phyloP scores from a whole-genome alignment of 2,329 filamentous ascomycete genomes.

The Hypoxylon sp. region DNA sequence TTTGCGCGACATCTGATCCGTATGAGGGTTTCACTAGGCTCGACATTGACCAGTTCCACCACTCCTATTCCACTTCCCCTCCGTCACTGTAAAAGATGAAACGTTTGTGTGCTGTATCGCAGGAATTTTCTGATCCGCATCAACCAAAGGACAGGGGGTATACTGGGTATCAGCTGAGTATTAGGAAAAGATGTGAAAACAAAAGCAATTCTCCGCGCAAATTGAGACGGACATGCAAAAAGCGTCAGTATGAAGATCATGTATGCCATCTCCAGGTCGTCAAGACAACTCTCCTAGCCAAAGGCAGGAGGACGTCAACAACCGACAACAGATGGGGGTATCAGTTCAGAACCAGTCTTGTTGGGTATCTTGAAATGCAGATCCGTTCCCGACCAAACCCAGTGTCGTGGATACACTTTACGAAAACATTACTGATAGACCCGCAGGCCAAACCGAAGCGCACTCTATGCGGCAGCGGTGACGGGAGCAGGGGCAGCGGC shows the following conservation, averaged over 20 bases:
- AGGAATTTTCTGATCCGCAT: slow-evolving; percentile 48
- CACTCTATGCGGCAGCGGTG: slow-evolving; percentile 55
- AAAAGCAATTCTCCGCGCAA: slow-evolving; percentile 51
- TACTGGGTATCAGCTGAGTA: slow-evolving; percentile 58
- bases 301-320: slow-evolving; percentile 44
- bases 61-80: slow-evolving; percentile 38
- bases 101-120: slow-evolving; percentile 47
- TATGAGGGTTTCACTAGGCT: slow-evolving; percentile 43
- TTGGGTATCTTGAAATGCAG: slow-evolving; percentile 59
- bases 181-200: slow-evolving; percentile 53
- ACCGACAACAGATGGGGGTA: slow-evolving; percentile 53
- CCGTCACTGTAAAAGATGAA: slow-evolving; percentile 42
- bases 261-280: slow-evolving; percentile 49
- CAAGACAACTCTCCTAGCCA: slow-evolving; percentile 46
- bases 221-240: slow-evolving; percentile 55
- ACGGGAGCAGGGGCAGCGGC: slow-evolving; percentile 52
- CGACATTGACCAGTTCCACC: slow-evolving; percentile 30
- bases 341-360: slow-evolving; percentile 56
- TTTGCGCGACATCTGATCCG: slow-evolving; percentile 45
- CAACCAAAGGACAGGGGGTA: slow-evolving; percentile 55
- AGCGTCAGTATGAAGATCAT: slow-evolving; percentile 53
- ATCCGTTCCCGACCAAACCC: slow-evolving; percentile 57
- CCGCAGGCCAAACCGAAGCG: slow-evolving; percentile 41
- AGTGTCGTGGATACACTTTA: slow-evolving; percentile 53
- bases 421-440: slow-evolving; percentile 52